Evolutionary conservation across 805 yeast species (phyloP).

Genomic region (Cephaloascus albidus): DNA sequence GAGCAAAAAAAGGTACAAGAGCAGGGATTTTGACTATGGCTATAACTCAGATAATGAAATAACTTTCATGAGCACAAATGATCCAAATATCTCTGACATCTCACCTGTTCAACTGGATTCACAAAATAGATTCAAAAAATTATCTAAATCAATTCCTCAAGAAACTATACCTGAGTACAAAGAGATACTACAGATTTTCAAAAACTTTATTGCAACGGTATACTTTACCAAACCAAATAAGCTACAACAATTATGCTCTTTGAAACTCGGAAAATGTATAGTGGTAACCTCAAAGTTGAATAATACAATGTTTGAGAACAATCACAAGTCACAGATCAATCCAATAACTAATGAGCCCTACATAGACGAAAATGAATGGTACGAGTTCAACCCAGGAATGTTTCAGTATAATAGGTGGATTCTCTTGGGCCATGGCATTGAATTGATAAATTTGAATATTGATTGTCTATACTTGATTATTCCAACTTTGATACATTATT

Average conservation of each 20-base stretch:
- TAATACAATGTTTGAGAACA: not conserved
- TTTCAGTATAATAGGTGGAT: constrained; percentile 1
- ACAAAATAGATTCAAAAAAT: constrained; percentile 1
- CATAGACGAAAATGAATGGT: not conserved
- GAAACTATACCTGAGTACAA: constrained; percentile 18
- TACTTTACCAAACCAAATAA: not conserved
- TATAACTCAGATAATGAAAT: not conserved
- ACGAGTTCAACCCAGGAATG: not conserved
- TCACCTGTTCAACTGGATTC: not conserved
- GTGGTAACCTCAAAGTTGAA: constrained; percentile 18
- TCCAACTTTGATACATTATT: constrained; percentile 4
- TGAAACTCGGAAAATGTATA: constrained; percentile 24
- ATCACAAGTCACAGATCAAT: not conserved
- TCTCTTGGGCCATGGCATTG: constrained; percentile 3
- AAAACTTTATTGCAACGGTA: constrained; percentile 13
- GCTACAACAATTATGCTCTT: constrained; percentile 11
- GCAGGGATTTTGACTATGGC: constrained; percentile 2
- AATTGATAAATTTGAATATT: constrained; percentile 1
- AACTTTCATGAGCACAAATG: constrained; percentile 1
- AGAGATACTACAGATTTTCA: constrained; percentile 22
- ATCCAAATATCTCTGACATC: no score
- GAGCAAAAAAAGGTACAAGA: not conserved
- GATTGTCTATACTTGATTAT: constrained; percentile 2
- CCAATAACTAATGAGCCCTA: not conserved
- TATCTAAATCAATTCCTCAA: constrained; percentile 13